Evolutionary conservation across 2,329 filamentous ascomycete species (phyloP).

Genomic region (Aphanocladium album): DNA sequence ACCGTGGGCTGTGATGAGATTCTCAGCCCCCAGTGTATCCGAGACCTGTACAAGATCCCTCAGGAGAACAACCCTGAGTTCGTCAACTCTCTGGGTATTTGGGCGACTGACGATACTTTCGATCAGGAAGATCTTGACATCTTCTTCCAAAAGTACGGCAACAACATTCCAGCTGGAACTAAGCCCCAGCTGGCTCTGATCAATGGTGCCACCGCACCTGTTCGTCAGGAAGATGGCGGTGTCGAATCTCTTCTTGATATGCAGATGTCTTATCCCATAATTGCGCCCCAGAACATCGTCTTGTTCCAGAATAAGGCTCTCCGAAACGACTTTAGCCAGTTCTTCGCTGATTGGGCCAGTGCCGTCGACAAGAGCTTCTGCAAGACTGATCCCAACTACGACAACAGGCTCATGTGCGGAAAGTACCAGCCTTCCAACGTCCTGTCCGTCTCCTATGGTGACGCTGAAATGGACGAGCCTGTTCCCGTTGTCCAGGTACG

Average conservation of each 20-base stretch:
- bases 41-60: constrained; percentile 42
- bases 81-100: constrained; percentile 44
- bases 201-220: constrained; percentile 15
- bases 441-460: constrained; percentile 43
- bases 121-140: constrained; percentile 41
- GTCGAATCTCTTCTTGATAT: constrained; percentile 45
- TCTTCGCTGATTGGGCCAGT: constrained; percentile 43
- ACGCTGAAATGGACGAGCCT: constrained; percentile 31
- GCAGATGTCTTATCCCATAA: constrained; percentile 42
- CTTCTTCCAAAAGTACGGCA: constrained; percentile 40
- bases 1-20: constrained; percentile 40
- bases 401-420: constrained; percentile 36
- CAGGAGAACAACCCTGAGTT: constrained; percentile 24
- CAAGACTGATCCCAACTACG: constrained; percentile 36
- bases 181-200: constrained; percentile 14
- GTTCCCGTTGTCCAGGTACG: constrained; percentile 34
- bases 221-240: constrained; percentile 20
- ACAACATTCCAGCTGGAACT: constrained; percentile 13
- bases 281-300: constrained; percentile 45
- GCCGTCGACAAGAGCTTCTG: constrained; percentile 51
- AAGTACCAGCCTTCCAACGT: constrained; percentile 21
- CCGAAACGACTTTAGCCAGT: constrained; percentile 24
- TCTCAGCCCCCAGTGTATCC: constrained; percentile 53
- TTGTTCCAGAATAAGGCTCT: constrained; percentile 25
- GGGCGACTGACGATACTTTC: constrained; percentile 50